Base-by-base conservation (phyloP, 148 eudicot species). In the Diospyros kaki region DNA sequence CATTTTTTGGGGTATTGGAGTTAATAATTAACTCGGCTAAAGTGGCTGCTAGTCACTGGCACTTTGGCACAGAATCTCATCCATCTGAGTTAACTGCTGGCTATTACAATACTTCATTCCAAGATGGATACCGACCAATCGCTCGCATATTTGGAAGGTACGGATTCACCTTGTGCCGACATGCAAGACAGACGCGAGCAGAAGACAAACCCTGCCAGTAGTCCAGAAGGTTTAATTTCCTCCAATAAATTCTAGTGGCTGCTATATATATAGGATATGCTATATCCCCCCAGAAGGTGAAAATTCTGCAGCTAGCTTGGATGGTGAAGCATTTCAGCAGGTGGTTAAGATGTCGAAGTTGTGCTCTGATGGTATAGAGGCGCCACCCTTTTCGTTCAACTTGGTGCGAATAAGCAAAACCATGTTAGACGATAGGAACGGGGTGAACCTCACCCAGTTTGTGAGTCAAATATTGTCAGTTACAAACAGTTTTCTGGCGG, bases 1-100 rank as follows among this genome's bases (percentile, higher is more conserved):
- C 14, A 78, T 87, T 43, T 87, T 87, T 65, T 71, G 80, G 39
- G 86, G 84, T 43, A 78, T 69, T 48, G 69, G 74, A 82, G 81
- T 83, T 58, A 71, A 51, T n/a, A 46, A 72, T 28, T 28, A 28
- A 28, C 64, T 87, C 87, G 39, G 84, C 75, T 61, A 87, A 87
- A 69, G 71, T 87, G 41, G 83, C 85, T 48, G 83, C 83, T 62
- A 79, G 79, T 48, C 81, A 87, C 77, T 83, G 90, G 86, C 88
- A 84, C 43, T 84, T 78, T 38, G 75, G 67, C 14, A 83, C 87
- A 3, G 54, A 44, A 15, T 84, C 89, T 43, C 87, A 84, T 65
- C 76, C 87, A 7, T 74, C 86, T 2, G 89, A 86, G 64, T 76
- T 86, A 41, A 86, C 89, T 55, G 85, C 87, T 50, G 87, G 87